Percentiles rank a stretch among this genome's conserved stretches.
phyloP scores from a whole-genome alignment of 2,329 filamentous ascomycete genomes.

The Didymella pinodella region DNA sequence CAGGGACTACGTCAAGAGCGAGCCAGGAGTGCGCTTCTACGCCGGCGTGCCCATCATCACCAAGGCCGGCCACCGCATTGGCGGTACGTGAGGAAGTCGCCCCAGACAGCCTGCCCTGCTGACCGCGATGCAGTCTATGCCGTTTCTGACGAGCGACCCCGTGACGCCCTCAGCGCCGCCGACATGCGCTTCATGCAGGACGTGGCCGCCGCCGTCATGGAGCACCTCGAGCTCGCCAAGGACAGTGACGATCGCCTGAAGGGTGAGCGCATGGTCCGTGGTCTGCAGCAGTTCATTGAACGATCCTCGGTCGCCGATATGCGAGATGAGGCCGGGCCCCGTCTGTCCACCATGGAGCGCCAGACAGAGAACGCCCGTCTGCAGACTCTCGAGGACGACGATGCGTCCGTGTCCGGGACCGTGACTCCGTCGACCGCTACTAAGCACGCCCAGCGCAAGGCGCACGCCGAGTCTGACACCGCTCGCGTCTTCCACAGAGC shows the following conservation, averaged over 20 bases:
- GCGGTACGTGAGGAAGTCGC: constrained; percentile 15
- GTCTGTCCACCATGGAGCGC: constrained; percentile 40
- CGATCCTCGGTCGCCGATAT: constrained; percentile 38
- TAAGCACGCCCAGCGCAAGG: constrained; percentile 34
- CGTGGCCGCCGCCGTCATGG: constrained; percentile 43
- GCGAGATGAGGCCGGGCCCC: constrained; percentile 24
- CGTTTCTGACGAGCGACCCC: constrained; percentile 43
- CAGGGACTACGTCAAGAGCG: constrained; percentile 36
- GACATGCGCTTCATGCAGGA: constrained; percentile 45
- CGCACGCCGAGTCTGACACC: constrained; percentile 34
- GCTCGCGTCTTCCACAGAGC: constrained; percentile 47
- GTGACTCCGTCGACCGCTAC: constrained; percentile 14
- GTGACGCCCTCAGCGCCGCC: constrained; percentile 32
- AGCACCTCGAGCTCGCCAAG: constrained; percentile 43
- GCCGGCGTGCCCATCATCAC: constrained; percentile 45
- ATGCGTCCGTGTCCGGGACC: constrained; percentile 13
- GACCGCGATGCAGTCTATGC: constrained; percentile 31
- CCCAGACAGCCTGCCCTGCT: background rate
- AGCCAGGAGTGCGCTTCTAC: constrained; percentile 44
- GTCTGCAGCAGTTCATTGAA: constrained; percentile 46
- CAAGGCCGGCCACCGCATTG: constrained; percentile 41
- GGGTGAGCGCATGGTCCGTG: constrained; percentile 46
- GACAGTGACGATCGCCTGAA: constrained; percentile 37
- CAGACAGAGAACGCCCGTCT: constrained; percentile 48
- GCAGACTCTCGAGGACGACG: constrained; percentile 36